phyloP scores from a whole-genome alignment of 805 yeast genomes.

The Pichia pseudocactophila region DNA sequence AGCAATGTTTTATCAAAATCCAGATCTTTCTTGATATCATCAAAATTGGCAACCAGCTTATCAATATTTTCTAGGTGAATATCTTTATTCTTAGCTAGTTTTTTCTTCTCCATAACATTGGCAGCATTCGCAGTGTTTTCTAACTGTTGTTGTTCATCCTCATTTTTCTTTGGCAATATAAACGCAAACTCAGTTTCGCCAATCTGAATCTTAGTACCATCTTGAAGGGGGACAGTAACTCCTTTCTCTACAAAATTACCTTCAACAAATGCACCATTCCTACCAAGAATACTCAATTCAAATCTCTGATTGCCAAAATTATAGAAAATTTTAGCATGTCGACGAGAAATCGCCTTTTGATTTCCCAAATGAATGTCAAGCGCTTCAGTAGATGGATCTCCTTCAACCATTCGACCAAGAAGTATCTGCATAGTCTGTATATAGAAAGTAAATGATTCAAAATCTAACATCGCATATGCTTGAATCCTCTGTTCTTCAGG shows the following conservation, averaged over 20 bases:
- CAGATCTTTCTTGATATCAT: slow-evolving; percentile 7
- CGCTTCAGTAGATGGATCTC: slow-evolving; percentile 43
- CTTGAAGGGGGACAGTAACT: slow-evolving; percentile 76
- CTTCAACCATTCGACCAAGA: slow-evolving; percentile 81
- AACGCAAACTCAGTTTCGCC: slow-evolving; percentile 88
- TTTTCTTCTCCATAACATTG: neutral
- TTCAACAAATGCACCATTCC: slow-evolving; percentile 96
- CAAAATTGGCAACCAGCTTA: slow-evolving; percentile 9
- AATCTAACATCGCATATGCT: slow-evolving; percentile 74
- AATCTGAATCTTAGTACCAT: slow-evolving; percentile 80
- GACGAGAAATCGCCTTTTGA: slow-evolving; percentile 85
- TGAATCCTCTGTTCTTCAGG: slow-evolving; percentile 29
- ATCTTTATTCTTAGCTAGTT: neutral
- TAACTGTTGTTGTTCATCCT: neutral
- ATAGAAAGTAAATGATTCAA: slow-evolving; percentile 86
- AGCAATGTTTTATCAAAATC: slow-evolving; percentile 2
- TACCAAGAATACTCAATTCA: slow-evolving; percentile 83
- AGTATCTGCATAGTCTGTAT: slow-evolving; percentile 94
- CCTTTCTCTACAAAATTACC: slow-evolving; percentile 85
- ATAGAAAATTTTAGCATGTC: slow-evolving; percentile 93
- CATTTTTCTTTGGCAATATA: slow-evolving; percentile 49
- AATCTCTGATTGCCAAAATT: slow-evolving; percentile 94
- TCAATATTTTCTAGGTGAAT: slow-evolving; percentile 6
- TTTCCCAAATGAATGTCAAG: slow-evolving; percentile 91
- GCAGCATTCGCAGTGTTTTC: slow-evolving; percentile 1